phyloP scores from a whole-genome alignment of 495 filamentous ascomycete genomes.

The Neurospora tetrasperma region DNA sequence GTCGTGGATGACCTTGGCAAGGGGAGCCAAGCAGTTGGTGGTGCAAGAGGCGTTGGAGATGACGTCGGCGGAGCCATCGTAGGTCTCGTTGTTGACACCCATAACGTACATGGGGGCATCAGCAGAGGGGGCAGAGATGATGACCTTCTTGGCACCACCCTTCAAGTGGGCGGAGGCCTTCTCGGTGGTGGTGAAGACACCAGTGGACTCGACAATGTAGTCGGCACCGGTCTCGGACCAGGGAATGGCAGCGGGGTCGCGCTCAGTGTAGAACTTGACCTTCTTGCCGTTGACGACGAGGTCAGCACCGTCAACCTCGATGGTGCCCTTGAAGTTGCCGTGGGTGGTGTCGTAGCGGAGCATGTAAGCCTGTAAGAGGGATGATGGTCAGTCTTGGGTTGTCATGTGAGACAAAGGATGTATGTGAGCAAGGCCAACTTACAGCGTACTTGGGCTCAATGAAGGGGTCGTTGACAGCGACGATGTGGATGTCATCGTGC shows the following conservation, averaged over 20 bases:
- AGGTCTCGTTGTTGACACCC: slow-evolving; percentile 93
- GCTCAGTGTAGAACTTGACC: slow-evolving; percentile 91
- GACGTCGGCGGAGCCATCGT: slow-evolving; percentile 79
- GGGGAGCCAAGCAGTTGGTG: slow-evolving; percentile 98
- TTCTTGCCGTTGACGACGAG: slow-evolving; percentile 91
- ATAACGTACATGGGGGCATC: slow-evolving; percentile 99
- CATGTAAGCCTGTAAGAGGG: slow-evolving; percentile 75
- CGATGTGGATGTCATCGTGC: slow-evolving; percentile 75
- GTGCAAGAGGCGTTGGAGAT: slow-evolving; percentile 99
- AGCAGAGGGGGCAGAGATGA: slow-evolving; percentile 98
- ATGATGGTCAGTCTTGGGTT: slow-evolving; percentile 9
- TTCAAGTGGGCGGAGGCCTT: slow-evolving; percentile 94
- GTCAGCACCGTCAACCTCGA: slow-evolving; percentile 62
- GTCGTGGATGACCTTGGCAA: slow-evolving; percentile 98
- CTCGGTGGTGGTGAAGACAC: slow-evolving; percentile 98
- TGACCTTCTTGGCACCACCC: slow-evolving; percentile 98
- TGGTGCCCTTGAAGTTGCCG: slow-evolving; percentile 88
- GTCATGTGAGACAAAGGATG: neutral
- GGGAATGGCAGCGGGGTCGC: slow-evolving; percentile 83
- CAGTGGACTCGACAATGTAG: slow-evolving; percentile 97
- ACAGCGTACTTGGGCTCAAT: slow-evolving; percentile 97
- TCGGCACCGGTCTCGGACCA: slow-evolving; percentile 82
- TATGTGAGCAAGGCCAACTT: slow-evolving; percentile 34
- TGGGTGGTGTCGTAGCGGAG: slow-evolving; percentile 97
- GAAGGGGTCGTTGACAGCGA: slow-evolving; percentile 98